Evolutionary conservation across 164 flowering plant species (phyloP).

Genomic region (Nelumbo lutea): DNA sequence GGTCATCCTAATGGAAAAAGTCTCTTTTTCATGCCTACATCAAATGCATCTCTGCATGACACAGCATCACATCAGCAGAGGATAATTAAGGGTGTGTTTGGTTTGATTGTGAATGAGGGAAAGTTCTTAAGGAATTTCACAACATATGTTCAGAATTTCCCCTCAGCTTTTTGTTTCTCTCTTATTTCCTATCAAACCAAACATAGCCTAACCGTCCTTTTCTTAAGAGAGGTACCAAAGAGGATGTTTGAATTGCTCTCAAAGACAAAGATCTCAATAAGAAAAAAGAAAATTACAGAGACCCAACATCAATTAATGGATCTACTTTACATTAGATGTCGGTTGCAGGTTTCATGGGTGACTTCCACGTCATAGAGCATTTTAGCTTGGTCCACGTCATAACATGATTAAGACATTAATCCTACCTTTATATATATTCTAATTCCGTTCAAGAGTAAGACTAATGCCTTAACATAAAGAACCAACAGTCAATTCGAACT

Average conservation of each 20-base stretch:
- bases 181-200: too few species aligned
- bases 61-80: background rate
- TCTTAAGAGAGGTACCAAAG: conserved; percentile 3
- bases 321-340: background rate
- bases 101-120: too few species aligned
- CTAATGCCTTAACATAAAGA: background rate
- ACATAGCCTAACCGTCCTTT: background rate
- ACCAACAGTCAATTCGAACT: background rate
- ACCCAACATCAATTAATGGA: background rate
- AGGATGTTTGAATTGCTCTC: conserved; percentile 6
- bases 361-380: conserved; percentile 15
- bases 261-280: background rate
- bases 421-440: background rate
- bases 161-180: too few species aligned
- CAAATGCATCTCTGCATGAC: background rate
- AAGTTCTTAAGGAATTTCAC: too few species aligned
- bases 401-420: conserved; percentile 8
- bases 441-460: background rate
- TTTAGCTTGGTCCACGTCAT: conserved; percentile 1
- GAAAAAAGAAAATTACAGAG: background rate
- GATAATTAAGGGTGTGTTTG: background rate
- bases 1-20: conserved; percentile 6
- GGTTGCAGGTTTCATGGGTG: background rate
- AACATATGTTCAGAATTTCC: too few species aligned
- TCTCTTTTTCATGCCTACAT: conserved; percentile 9